Evolutionary conservation across 139 green algal species (phyloP).

Genomic region (Chlorella vulgaris): DNA sequence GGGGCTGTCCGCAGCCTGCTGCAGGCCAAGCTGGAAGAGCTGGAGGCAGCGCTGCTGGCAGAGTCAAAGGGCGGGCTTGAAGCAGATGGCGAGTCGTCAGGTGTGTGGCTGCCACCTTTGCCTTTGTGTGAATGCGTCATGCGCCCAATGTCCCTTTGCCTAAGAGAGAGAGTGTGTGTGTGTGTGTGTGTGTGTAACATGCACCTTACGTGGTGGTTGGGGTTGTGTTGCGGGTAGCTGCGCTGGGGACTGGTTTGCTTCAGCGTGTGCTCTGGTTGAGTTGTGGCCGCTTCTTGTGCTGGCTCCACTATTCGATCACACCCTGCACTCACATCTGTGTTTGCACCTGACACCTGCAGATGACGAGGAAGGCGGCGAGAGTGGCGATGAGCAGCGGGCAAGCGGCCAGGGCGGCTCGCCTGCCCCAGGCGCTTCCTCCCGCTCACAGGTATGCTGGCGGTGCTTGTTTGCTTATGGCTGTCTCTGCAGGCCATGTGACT

Average conservation of each 20-base stretch:
- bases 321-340: too few species aligned
- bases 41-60: constrained; percentile 22
- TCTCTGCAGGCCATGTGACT: too few species aligned
- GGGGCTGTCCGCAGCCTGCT: neutral
- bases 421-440: neutral
- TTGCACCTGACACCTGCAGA: neutral
- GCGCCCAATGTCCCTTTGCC: too few species aligned
- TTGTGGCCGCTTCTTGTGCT: too few species aligned
- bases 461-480: too few species aligned
- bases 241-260: too few species aligned
- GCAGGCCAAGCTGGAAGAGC: neutral
- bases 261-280: too few species aligned
- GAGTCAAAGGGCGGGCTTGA: constrained; percentile 5
- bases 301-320: too few species aligned
- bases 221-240: too few species aligned
- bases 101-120: neutral
- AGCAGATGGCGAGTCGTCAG: neutral
- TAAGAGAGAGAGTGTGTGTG: too few species aligned
- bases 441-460: neutral
- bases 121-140: too few species aligned
- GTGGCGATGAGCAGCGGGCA: neutral
- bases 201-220: neutral
- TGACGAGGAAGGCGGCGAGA: neutral
- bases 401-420: neutral
- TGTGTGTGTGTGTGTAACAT: too few species aligned